Evolutionary conservation across 441 rosid genomes (phyloP).

Genomic region (Kokia cookei): DNA sequence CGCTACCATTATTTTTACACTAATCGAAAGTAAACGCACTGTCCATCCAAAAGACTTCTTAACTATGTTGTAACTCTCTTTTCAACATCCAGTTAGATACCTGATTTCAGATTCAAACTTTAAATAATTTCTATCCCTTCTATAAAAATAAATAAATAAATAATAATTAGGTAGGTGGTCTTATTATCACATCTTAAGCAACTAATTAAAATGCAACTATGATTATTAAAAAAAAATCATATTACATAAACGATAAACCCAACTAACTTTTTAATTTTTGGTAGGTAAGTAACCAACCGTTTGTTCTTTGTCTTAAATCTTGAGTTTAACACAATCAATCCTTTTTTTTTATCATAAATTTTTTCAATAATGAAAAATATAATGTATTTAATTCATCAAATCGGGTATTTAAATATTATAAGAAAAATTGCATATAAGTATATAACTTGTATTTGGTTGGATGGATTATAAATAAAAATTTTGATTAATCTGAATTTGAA

Average conservation of each 20-base stretch:
- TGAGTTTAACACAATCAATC: not conserved
- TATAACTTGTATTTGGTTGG: too few relatives aligned
- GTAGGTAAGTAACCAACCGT: not conserved
- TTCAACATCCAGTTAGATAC: too few relatives aligned
- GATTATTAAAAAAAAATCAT: not conserved
- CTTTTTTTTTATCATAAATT: not conserved
- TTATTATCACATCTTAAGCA: not conserved
- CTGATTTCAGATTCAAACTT: too few relatives aligned
- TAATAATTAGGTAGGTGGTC: not conserved
- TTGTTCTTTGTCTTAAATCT: not conserved
- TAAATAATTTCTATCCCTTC: not conserved
- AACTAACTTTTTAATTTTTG: not conserved
- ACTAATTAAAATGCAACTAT: not conserved
- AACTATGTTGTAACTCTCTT: too few relatives aligned
- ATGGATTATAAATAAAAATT: too few relatives aligned
- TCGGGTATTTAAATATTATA: too few relatives aligned
- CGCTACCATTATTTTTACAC: too few relatives aligned
- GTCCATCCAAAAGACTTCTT: too few relatives aligned
- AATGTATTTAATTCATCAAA: not conserved
- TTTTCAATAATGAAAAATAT: not conserved
- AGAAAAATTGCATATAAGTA: too few relatives aligned
- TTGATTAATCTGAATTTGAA: too few relatives aligned
- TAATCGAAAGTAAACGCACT: too few relatives aligned
- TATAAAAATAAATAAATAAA: not conserved
- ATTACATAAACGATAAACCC: not conserved